phyloP scores from a whole-genome alignment of 2,329 filamentous ascomycete genomes.

The Neophaeococcomyces mojaviensis region DNA sequence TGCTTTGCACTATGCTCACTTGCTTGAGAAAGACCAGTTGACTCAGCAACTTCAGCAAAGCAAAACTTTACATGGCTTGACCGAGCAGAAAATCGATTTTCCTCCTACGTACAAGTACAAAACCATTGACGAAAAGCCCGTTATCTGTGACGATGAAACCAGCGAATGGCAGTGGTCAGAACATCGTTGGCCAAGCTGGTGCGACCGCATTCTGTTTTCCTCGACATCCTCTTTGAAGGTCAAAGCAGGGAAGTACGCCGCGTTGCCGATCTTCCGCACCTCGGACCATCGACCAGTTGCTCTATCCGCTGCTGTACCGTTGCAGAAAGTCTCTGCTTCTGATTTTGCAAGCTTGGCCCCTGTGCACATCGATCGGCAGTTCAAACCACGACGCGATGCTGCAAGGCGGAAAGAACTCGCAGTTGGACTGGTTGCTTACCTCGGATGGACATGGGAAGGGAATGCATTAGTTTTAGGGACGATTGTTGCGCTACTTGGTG shows the following conservation, averaged over 20 bases:
- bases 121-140: conserved; percentile 27
- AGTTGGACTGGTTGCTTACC: conserved; percentile 51
- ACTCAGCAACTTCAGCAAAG: conserved; percentile 60
- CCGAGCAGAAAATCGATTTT: conserved; percentile 67
- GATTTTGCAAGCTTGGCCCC: conserved; percentile 35
- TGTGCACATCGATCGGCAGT: conserved; percentile 52
- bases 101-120: conserved; percentile 92
- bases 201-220: conserved; percentile 73
- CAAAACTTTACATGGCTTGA: conserved; percentile 68
- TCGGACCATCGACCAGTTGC: conserved; percentile 85
- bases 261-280: conserved; percentile 69
- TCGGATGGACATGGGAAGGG: conserved; percentile 43
- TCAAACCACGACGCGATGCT: conserved; percentile 45
- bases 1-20: conserved; percentile 56
- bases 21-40: conserved; percentile 73
- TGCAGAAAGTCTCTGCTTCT: conserved; percentile 36
- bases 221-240: conserved; percentile 53
- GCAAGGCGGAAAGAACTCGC: conserved; percentile 53
- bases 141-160: conserved; percentile 29
- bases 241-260: conserved; percentile 57
- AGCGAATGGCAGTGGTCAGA: neutral
- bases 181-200: conserved; percentile 88
- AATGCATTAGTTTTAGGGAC: conserved; percentile 35
- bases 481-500: conserved; percentile 28
- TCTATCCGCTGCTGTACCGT: conserved; percentile 60